Conservation (phyloP, 208 protist genomes). For the Naegleria fowleri region DNA sequence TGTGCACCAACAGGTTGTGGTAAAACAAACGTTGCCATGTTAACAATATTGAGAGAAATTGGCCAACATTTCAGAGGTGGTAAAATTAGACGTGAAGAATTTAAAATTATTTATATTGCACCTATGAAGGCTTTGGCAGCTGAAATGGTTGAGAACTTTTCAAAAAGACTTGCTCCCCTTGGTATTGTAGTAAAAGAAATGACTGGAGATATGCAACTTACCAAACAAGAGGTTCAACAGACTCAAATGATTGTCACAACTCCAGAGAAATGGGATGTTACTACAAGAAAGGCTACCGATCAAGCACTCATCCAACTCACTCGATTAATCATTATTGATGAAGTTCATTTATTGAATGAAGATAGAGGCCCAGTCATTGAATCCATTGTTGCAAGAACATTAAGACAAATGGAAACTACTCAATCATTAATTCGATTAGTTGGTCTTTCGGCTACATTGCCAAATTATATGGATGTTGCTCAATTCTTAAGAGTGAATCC, state of each 20-base stretch:
- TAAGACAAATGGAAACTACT: slow-evolving; percentile 81
- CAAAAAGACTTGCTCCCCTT: slow-evolving; percentile 71
- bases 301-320: slow-evolving; percentile 69
- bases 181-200: slow-evolving; percentile 87
- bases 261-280: slow-evolving; percentile 99
- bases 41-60: slow-evolving; percentile 88
- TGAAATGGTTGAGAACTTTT: slow-evolving; percentile 96
- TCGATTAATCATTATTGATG: slow-evolving; percentile 97
- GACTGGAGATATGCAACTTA: slow-evolving; percentile 99
- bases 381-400: slow-evolving; percentile 91
- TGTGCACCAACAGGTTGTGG: slow-evolving; percentile 96
- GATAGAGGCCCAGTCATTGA: slow-evolving; percentile 96
- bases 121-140: slow-evolving; percentile 99
- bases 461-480: slow-evolving; percentile 98
- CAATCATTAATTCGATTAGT: slow-evolving; percentile 84
- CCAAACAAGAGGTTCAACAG: slow-evolving; percentile 86
- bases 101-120: slow-evolving; percentile 98
- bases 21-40: slow-evolving; percentile 95
- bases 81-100: slow-evolving; percentile 73
- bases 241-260: slow-evolving; percentile 98
- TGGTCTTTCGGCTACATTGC: slow-evolving; percentile 97
- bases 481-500: slow-evolving; percentile 88
- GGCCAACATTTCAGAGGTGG: slow-evolving; percentile 68
- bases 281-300: slow-evolving; percentile 96
- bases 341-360: slow-evolving; percentile 98